phyloP scores from a whole-genome alignment of 116 monocot genomes.

The Dioscorea cayenensis region DNA sequence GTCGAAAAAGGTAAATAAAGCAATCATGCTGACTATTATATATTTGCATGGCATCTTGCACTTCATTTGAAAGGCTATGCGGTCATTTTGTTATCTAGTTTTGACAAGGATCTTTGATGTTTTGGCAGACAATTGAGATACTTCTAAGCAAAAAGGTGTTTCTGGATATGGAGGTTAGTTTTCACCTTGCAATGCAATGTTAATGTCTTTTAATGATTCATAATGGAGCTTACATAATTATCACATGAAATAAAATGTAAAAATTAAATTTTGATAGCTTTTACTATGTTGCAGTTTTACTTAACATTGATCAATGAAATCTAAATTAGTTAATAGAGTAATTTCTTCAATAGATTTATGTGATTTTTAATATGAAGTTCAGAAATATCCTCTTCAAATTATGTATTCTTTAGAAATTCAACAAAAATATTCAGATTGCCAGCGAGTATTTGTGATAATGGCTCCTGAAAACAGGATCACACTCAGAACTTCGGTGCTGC shows the following conservation, averaged over 20 bases:
- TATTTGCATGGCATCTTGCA: not conserved
- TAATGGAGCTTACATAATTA: not conserved
- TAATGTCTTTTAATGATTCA: not conserved
- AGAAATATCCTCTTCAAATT: too few species aligned
- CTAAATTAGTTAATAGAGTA: too few species aligned
- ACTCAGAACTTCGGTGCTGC: slow-evolving; percentile 31
- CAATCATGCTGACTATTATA: not conserved
- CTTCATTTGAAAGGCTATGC: not conserved
- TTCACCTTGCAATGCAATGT: not conserved
- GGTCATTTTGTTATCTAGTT: too few species aligned
- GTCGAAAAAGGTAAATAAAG: not conserved
- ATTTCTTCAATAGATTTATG: too few species aligned
- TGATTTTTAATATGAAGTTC: too few species aligned
- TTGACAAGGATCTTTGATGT: not conserved
- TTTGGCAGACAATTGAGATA: slow-evolving; percentile 84
- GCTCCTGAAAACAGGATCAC: slow-evolving; percentile 27
- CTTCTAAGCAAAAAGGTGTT: slow-evolving; percentile 82
- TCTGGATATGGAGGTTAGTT: slow-evolving; percentile 71
- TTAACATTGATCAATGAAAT: too few species aligned
- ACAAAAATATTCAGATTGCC: too few species aligned
- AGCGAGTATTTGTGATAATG: not conserved
- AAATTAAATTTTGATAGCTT: too few species aligned
- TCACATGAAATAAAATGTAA: not conserved
- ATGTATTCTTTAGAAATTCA: too few species aligned
- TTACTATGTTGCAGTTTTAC: too few species aligned